These are phyloP conservation scores for Triglochin maritima DNA, from an alignment of 106 monocot species.

Conservation along the genomic window DNA sequence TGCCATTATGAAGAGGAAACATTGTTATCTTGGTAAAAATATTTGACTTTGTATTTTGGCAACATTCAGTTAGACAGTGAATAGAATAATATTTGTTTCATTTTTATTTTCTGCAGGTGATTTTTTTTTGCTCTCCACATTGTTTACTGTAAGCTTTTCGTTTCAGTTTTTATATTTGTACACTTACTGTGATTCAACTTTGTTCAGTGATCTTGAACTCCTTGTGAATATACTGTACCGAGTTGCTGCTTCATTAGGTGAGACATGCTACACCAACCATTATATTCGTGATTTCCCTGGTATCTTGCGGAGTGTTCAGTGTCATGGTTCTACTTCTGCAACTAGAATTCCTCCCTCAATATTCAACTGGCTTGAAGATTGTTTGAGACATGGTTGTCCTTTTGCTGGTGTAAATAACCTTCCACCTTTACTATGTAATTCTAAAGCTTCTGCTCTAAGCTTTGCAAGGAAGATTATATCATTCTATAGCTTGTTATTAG, in stretches of 20 bases:
- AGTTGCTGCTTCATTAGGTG: slow-evolving; percentile 54
- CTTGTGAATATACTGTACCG: slow-evolving; percentile 53
- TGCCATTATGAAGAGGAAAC: too few species aligned
- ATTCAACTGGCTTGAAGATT: slow-evolving; percentile 68
- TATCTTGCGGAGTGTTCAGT: slow-evolving; percentile 26
- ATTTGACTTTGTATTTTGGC: too few species aligned
- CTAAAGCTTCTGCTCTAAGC: slow-evolving; percentile 35
- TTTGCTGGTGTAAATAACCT: slow-evolving; percentile 32
- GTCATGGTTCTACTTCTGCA: slow-evolving; percentile 15
- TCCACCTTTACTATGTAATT: slow-evolving; percentile 49
- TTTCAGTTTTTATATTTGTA: neutral
- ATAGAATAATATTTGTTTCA: neutral
- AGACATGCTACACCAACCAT: slow-evolving; percentile 58
- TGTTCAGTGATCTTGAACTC: slow-evolving; percentile 49
- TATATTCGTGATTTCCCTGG: slow-evolving; percentile 85
- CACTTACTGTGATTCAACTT: neutral
- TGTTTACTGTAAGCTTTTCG: neutral
- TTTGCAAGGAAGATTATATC: slow-evolving; percentile 72
- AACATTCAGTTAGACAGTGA: too few species aligned
- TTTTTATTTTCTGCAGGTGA: neutral
- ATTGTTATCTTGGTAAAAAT: too few species aligned
- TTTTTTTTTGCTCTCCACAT: neutral
- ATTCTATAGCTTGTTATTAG: slow-evolving; percentile 76
- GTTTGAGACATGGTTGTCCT: slow-evolving; percentile 39
- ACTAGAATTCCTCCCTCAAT: slow-evolving; percentile 56